Percentiles rank a stretch among this genome's conserved stretches.
These are phyloP conservation scores for Crithidia fasciculata DNA, from an alignment of 208 protist species.

Conservation along the genomic window DNA sequence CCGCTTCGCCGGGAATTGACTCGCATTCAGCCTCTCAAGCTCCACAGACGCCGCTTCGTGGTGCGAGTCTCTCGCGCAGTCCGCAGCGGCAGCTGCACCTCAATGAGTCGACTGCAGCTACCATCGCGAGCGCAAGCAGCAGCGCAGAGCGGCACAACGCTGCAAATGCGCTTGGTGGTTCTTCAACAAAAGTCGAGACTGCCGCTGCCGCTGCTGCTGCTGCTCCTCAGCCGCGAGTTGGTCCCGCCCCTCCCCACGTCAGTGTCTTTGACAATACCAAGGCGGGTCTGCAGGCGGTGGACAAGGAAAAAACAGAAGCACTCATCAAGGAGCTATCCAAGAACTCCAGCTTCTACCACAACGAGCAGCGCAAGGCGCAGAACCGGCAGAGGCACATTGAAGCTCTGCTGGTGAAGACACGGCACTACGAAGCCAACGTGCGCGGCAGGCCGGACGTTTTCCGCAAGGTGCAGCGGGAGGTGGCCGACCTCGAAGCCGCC, in stretches of 20 bases:
- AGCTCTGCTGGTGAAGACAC: constrained; percentile 42
- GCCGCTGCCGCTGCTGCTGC: too few species aligned
- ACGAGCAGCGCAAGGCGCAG: constrained; percentile 72
- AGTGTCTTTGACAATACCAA: constrained; percentile 75
- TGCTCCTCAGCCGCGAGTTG: too few species aligned
- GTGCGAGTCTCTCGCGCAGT: too few species aligned
- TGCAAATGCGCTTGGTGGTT: too few species aligned
- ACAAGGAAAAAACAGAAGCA: constrained; percentile 58
- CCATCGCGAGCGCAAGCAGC: too few species aligned
- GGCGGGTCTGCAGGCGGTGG: constrained; percentile 62
- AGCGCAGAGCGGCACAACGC: too few species aligned
- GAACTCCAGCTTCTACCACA: constrained; percentile 66
- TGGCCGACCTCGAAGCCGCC: constrained; percentile 35
- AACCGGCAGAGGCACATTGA: constrained; percentile 44
- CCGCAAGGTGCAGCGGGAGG: constrained; percentile 21
- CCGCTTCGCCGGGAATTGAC: too few species aligned
- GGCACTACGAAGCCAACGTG: constrained; percentile 34
- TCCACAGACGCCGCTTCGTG: too few species aligned
- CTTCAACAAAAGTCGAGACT: too few species aligned
- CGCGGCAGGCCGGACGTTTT: constrained; percentile 12
- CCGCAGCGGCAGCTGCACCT: too few species aligned
- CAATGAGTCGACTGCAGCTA: too few species aligned
- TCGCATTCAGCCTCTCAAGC: too few species aligned
- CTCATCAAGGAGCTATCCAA: constrained; percentile 61
- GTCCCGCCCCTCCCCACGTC: constrained; percentile 7